Conservation (phyloP, 805 yeast genomes). For the Ogataea neopini region DNA sequence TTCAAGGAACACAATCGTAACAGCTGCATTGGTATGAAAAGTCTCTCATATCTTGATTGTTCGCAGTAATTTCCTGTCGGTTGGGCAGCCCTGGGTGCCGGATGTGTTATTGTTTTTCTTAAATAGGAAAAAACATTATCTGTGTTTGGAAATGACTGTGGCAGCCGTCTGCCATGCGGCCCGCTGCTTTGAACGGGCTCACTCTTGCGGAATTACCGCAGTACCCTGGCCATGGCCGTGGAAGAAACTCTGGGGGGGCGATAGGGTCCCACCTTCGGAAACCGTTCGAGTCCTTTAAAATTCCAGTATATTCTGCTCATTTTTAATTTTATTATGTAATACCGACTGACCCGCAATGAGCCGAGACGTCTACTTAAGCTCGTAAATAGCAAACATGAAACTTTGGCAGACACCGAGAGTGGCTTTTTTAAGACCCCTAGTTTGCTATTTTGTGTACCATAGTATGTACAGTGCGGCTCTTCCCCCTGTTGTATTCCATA, state of each 20-base stretch:
- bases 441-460: background rate
- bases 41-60: conserved; percentile 8
- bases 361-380: background rate
- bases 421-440: background rate
- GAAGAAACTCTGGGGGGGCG: too few species aligned
- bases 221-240: too few species aligned
- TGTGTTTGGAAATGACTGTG: conserved; percentile 4
- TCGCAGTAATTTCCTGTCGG: conserved; percentile 16
- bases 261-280: too few species aligned
- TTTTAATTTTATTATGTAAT: background rate
- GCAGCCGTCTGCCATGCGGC: conserved; percentile 6
- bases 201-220: conserved; percentile 5
- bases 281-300: too few species aligned
- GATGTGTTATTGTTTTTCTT: conserved; percentile 19
- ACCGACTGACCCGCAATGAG: background rate
- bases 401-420: background rate
- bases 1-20: conserved; percentile 8
- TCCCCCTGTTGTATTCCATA: background rate
- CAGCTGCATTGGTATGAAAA: conserved; percentile 7
- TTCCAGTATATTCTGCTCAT: background rate
- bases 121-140: conserved; percentile 10
- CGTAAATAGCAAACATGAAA: conserved; percentile 1
- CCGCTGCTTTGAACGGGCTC: conserved; percentile 2
- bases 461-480: conserved; percentile 1
- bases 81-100: conserved; percentile 21